These are phyloP conservation scores for Aspergillus unguis DNA, from an alignment of 2,329 filamentous ascomycete genomes.

Conservation along the genomic window DNA sequence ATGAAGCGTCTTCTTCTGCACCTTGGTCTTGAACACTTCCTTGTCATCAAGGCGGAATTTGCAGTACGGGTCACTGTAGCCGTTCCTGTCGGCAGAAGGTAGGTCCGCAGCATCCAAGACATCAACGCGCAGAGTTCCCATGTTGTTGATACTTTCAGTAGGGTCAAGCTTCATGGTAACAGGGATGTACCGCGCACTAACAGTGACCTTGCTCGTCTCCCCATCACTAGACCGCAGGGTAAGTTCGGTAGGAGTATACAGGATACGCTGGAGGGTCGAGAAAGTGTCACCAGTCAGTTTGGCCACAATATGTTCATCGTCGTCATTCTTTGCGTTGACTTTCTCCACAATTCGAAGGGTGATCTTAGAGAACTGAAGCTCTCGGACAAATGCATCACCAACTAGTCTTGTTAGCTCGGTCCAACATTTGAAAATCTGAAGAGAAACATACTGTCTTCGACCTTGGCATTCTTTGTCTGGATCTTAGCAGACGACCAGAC, in stretches of 20 bases:
- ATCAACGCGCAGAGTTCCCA: conserved; percentile 92
- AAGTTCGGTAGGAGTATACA: conserved; percentile 88
- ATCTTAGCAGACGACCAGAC: conserved; percentile 80
- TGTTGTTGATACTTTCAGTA: conserved; percentile 97
- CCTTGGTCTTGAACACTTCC: conserved; percentile 91
- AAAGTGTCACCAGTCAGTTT: conserved; percentile 81
- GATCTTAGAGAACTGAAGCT: conserved; percentile 93
- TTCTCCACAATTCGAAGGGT: conserved; percentile 84
- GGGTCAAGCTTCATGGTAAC: conserved; percentile 92
- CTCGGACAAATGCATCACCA: conserved; percentile 91
- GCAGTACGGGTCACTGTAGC: conserved; percentile 95
- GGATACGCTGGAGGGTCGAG: conserved; percentile 79
- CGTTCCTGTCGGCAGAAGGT: conserved; percentile 92
- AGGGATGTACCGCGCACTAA: conserved; percentile 92
- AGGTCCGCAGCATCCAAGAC: conserved; percentile 81
- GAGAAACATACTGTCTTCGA: conserved; percentile 69
- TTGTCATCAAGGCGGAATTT: conserved; percentile 88
- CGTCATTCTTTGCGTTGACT: conserved; percentile 65
- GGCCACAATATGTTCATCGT: conserved; percentile 71
- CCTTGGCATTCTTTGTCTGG: conserved; percentile 63
- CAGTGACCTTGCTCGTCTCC: conserved; percentile 72
- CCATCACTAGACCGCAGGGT: conserved; percentile 76
- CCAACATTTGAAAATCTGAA: background rate
- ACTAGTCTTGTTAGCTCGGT: conserved; percentile 43
- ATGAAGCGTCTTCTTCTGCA: conserved; percentile 92